phyloP scores from a whole-genome alignment of 345 rosid genomes.

The Hypericum androsaemum region DNA sequence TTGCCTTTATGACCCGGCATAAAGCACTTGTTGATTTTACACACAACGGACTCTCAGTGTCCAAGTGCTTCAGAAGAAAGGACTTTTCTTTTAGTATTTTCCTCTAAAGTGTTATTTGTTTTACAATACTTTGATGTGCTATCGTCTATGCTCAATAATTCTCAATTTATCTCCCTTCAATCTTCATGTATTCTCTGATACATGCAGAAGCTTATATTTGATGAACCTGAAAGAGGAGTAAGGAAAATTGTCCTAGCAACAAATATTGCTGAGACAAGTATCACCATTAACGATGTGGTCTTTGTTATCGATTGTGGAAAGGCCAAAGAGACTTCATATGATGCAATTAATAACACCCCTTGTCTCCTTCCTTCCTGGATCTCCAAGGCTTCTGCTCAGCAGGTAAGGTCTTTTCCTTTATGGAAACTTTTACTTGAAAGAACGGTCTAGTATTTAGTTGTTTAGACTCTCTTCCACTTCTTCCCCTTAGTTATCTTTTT shows the following conservation, averaged over 20 bases:
- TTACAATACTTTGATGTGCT: too few relatives aligned
- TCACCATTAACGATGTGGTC: slow-evolving; percentile 78
- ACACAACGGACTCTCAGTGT: too few relatives aligned
- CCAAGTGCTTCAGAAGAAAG: too few relatives aligned
- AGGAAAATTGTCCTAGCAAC: slow-evolving; percentile 86
- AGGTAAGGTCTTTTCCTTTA: slow-evolving; percentile 39
- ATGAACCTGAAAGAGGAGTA: slow-evolving; percentile 64
- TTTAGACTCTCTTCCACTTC: background rate
- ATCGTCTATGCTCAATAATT: too few relatives aligned
- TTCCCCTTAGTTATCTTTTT: background rate
- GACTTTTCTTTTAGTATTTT: too few relatives aligned
- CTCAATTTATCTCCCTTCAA: too few relatives aligned
- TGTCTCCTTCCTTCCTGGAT: slow-evolving; percentile 95
- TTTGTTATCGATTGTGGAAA: slow-evolving; percentile 93
- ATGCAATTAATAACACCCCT: slow-evolving; percentile 90
- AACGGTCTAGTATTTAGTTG: slow-evolving; percentile 2
- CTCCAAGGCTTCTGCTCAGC: slow-evolving; percentile 85
- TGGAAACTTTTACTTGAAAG: background rate
- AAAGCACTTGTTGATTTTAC: too few relatives aligned
- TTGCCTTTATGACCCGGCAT: too few relatives aligned
- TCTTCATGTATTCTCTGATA: background rate
- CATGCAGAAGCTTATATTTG: slow-evolving; percentile 81
- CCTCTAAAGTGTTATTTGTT: too few relatives aligned
- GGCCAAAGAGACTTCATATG: slow-evolving; percentile 90
- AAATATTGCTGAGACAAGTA: slow-evolving; percentile 95